phyloP scores from a whole-genome alignment of 768 basidiomycete genomes.

The Crepidotus variabilis region DNA sequence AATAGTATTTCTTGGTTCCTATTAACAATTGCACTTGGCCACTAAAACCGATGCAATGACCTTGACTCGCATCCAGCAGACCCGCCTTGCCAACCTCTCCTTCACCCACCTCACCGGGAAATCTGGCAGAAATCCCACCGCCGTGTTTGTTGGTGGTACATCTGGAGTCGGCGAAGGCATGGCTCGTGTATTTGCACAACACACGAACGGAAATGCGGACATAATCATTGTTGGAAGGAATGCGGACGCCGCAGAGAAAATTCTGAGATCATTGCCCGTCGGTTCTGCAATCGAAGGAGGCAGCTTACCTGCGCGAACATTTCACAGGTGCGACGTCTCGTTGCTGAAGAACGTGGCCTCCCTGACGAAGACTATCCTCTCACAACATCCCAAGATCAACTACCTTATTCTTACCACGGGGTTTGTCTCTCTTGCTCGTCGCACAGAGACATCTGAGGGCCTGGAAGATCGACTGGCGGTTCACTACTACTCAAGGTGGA shows the following conservation, averaged over 20 bases:
- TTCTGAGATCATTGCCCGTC: constrained; percentile 39
- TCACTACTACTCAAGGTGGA: constrained; percentile 51
- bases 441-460: constrained; percentile 29
- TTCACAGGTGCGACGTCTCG: constrained; percentile 42
- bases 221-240: constrained; percentile 53
- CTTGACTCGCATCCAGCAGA: too few relatives aligned
- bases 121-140: constrained; percentile 16
- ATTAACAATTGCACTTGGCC: too few relatives aligned
- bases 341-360: constrained; percentile 41
- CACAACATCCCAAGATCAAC: constrained; percentile 42
- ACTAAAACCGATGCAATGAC: too few relatives aligned
- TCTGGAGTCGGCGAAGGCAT: constrained; percentile 45
- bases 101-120: not conserved
- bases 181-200: constrained; percentile 39
- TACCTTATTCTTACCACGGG: constrained; percentile 46
- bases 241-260: constrained; percentile 38
- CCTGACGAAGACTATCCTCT: constrained; percentile 27
- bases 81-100: too few relatives aligned
- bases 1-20: too few relatives aligned
- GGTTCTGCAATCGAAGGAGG: not conserved
- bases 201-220: constrained; percentile 45
- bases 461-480: constrained; percentile 33
- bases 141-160: constrained; percentile 41
- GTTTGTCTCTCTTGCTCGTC: constrained; percentile 33
- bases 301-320: constrained; percentile 25